Evolutionary conservation across 2,329 filamentous ascomycete genomes (phyloP).

Genomic region (Tolypocladium sp.): DNA sequence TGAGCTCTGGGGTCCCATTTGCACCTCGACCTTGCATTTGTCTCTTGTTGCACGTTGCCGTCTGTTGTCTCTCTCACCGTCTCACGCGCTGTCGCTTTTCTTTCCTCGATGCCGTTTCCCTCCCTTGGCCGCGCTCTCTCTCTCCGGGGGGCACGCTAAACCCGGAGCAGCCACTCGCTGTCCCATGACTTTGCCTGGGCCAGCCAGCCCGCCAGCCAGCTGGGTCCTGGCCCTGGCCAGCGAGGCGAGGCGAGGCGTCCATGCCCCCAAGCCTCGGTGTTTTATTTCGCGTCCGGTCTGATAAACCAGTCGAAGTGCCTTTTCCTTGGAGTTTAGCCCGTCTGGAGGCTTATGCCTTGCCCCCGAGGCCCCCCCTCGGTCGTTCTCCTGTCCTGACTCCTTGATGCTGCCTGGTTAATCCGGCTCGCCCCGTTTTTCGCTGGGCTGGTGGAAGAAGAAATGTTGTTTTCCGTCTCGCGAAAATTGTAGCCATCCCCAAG

Average conservation of each 20-base stretch:
- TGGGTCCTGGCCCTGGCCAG: not conserved
- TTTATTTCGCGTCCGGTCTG: not conserved
- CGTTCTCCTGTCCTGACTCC: not conserved
- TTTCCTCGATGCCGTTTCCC: not conserved
- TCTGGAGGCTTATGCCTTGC: not conserved
- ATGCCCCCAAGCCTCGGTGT: not conserved
- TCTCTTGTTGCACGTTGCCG: not conserved
- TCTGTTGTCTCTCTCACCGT: not conserved
- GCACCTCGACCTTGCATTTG: not conserved
- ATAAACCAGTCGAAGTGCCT: not conserved
- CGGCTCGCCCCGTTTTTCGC: constrained; percentile 9
- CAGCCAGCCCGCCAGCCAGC: not conserved
- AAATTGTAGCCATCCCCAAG: constrained; percentile 16
- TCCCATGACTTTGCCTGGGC: not conserved
- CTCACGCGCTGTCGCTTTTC: not conserved
- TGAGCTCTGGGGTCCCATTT: not conserved
- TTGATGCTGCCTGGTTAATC: constrained; percentile 6
- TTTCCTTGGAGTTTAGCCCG: not conserved
- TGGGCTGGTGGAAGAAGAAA: constrained; percentile 3
- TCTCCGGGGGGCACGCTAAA: not conserved
- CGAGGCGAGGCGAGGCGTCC: not conserved
- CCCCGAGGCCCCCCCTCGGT: not conserved
- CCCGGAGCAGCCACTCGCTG: not conserved
- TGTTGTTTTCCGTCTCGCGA: not conserved
- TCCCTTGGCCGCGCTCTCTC: not conserved